Conservation (phyloP, 768 basidiomycete genomes). For the Tylopilus cervinicoccineus region DNA sequence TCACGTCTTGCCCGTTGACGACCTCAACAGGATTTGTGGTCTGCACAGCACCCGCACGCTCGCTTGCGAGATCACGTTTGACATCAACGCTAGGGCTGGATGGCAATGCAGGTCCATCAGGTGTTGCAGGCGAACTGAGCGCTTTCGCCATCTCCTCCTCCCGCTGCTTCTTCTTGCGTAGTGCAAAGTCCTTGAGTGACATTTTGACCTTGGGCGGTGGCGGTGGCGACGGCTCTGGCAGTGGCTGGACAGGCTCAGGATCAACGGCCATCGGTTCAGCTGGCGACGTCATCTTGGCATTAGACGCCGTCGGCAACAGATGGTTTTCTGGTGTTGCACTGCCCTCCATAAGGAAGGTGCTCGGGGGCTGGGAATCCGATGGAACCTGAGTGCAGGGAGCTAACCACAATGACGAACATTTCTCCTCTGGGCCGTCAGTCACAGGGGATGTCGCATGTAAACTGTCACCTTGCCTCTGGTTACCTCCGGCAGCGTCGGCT, state of each 20-base stretch:
- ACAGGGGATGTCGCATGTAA: background rate
- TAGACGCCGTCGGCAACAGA: background rate
- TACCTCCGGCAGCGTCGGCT: slow-evolving; percentile 6
- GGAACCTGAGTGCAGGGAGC: slow-evolving; percentile 1
- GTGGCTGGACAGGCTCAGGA: slow-evolving; percentile 3
- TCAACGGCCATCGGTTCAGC: slow-evolving; percentile 11
- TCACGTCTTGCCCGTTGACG: slow-evolving; percentile 9
- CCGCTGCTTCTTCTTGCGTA: slow-evolving; percentile 50
- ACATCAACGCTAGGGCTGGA: slow-evolving; percentile 21
- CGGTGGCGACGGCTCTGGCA: slow-evolving; percentile 26
- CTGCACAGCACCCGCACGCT: background rate
- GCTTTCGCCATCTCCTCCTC: slow-evolving; percentile 41
- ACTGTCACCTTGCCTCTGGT: background rate
- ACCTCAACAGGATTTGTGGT: background rate
- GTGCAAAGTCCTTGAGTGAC: slow-evolving; percentile 55
- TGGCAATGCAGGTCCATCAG: slow-evolving; percentile 9
- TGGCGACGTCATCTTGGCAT: background rate
- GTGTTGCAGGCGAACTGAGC: slow-evolving; percentile 19
- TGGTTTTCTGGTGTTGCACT: background rate
- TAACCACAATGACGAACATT: background rate
- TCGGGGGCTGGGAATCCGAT: background rate
- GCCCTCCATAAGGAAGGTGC: background rate
- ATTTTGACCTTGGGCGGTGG: slow-evolving; percentile 50
- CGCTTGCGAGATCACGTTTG: slow-evolving; percentile 14
- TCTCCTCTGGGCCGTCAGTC: background rate